These are phyloP conservation scores for Geotrichum histeridarum DNA, from an alignment of 1,139 yeast genomes.

Conservation along the genomic window DNA sequence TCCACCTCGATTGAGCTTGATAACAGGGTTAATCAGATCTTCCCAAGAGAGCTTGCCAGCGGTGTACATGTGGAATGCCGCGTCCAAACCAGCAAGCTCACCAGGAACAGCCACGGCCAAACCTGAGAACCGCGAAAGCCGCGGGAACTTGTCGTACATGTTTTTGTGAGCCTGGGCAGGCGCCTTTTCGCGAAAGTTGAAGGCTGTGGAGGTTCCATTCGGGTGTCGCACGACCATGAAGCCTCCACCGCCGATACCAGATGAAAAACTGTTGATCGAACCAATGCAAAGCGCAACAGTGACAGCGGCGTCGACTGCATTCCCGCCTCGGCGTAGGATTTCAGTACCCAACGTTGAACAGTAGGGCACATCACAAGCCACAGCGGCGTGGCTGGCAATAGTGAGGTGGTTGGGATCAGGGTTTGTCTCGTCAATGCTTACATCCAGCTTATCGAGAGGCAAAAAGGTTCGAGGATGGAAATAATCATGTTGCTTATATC, in stretches of 20 bases:
- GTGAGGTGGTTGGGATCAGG: constrained; percentile 40
- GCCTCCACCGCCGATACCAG: constrained; percentile 94
- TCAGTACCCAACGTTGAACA: constrained; percentile 68
- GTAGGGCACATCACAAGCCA: constrained; percentile 64
- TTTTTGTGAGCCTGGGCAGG: constrained; percentile 57
- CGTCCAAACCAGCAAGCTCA: constrained; percentile 74
- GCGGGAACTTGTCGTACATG: constrained; percentile 54
- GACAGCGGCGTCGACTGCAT: constrained; percentile 91
- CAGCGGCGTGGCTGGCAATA: constrained; percentile 44
- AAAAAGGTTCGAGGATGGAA: neutral
- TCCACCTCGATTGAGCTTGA: constrained; percentile 61
- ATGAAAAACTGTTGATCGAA: constrained; percentile 69
- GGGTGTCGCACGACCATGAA: constrained; percentile 55
- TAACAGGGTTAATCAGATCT: constrained; percentile 72
- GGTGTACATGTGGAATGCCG: constrained; percentile 55
- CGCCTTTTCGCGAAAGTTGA: constrained; percentile 88
- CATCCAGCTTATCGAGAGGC: neutral
- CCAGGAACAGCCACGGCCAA: constrained; percentile 86
- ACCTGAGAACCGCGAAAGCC: constrained; percentile 68
- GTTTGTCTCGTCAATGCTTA: constrained; percentile 9
- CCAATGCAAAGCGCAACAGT: constrained; percentile 89
- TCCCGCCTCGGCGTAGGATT: constrained; percentile 55
- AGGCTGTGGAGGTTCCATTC: constrained; percentile 49
- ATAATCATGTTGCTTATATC: too few relatives aligned
- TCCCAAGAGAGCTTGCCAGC: constrained; percentile 69